Percentiles rank a stretch among this genome's conserved stretches.
Evolutionary conservation across 441 rosid genomes (phyloP).

Genomic region (Flueggea neowawraea): DNA sequence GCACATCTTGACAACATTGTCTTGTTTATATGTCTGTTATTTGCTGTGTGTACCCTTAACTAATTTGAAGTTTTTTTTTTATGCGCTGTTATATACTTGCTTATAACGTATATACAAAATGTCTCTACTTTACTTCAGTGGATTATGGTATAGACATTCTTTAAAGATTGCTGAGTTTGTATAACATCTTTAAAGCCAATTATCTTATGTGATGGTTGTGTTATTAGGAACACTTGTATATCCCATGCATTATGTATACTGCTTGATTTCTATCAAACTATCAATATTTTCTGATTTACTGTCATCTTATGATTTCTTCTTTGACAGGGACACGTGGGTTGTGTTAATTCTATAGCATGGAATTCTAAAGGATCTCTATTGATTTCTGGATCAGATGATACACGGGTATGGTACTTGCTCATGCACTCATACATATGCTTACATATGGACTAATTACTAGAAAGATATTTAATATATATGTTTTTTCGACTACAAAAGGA

Average conservation of each 20-base stretch:
- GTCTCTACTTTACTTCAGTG: not conserved
- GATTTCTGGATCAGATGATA: conserved; percentile 97
- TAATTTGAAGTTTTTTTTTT: no score
- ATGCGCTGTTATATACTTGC: no score
- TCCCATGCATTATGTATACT: not conserved
- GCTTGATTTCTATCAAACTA: not conserved
- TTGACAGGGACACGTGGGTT: conserved; percentile 87
- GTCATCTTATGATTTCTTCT: conserved; percentile 6
- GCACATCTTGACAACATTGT: not conserved
- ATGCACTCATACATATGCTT: no score
- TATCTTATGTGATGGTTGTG: not conserved
- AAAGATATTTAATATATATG: no score
- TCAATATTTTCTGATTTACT: not conserved
- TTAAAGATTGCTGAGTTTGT: not conserved
- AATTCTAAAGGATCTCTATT: conserved; percentile 92
- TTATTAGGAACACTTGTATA: no score
- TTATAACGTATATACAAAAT: no score
- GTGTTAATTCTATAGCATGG: conserved; percentile 94
- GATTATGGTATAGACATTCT: not conserved
- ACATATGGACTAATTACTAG: no score
- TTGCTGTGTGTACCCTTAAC: no score
- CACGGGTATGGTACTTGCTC: conserved; percentile 42
- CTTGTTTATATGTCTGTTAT: no score
- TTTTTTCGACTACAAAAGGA: no score
- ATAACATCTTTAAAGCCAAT: not conserved